Evolutionary conservation across 2,329 filamentous ascomycete genomes (phyloP).

Genomic region (Sporothrix globosa): DNA sequence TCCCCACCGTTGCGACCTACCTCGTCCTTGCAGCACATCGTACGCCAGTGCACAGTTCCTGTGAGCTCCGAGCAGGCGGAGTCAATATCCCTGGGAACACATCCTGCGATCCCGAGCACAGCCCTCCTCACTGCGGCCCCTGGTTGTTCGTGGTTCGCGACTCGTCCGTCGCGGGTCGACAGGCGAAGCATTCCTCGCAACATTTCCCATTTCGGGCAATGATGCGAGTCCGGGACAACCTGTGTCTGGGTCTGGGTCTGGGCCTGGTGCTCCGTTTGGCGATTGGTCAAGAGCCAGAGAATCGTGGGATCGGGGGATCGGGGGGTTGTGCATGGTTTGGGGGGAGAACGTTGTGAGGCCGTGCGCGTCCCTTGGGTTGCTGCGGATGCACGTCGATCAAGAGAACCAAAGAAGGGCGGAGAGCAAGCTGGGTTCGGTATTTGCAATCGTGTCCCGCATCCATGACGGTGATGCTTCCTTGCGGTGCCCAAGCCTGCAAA

Average conservation of each 20-base stretch:
- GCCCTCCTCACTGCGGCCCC: neutral
- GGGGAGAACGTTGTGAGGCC: neutral
- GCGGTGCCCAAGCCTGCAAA: neutral
- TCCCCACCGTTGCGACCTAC: too few species aligned
- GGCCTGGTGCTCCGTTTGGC: neutral
- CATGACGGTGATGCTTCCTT: neutral
- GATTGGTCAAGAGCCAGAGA: neutral
- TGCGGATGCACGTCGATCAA: constrained; percentile 9
- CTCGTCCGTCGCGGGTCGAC: neutral
- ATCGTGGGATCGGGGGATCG: neutral
- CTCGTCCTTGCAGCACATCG: constrained; percentile 6
- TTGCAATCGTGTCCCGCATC: too few species aligned
- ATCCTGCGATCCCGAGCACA: neutral
- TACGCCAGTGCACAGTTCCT: neutral
- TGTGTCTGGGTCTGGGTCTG: neutral
- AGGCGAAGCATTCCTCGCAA: neutral
- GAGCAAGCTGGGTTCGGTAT: constrained; percentile 3
- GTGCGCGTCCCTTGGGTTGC: neutral
- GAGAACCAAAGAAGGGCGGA: neutral
- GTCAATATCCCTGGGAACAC: neutral
- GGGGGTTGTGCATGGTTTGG: too few species aligned
- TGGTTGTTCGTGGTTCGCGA: neutral
- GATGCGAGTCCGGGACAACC: neutral
- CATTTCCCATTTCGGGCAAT: neutral
- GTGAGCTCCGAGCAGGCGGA: neutral